Evolutionary conservation across 371 early-diverging fungal species (phyloP), one percentile per base, ranked within the genome.

Genomic region (Mycotypha africana): DNA sequence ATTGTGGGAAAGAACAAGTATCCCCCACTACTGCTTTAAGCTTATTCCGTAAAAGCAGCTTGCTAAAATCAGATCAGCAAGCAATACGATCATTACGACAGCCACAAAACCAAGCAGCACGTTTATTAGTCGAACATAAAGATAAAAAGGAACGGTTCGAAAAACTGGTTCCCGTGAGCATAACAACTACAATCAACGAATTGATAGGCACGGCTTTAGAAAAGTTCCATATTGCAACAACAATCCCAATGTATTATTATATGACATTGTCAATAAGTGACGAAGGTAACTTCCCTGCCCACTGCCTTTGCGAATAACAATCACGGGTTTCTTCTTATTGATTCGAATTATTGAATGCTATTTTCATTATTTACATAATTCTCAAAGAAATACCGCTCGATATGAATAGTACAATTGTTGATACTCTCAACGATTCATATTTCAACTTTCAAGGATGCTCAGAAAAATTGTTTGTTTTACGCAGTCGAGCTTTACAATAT

Each of bases 171-270:
- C 71, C 71, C 1, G 50, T 69, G 8, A 52, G 64, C 0, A 49
- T 62, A 0, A 53, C 38, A 7, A 59, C 52, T 21, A 41, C 47
- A 1, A 62, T 74, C 20, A 47, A 59, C 2, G 75, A 68, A 4
- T 42, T 68, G 20, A 64, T 56, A 4, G 37, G 28, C 3, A 61
- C 56, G 17, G 69, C 71, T 1, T 25, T 70, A 11, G 75, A 74
- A n/a, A 74, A 74, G 16, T 74, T 74, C 31, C 75, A 74, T 42
- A 49, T 74, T 19, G 24, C 35, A 12, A 49, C 51, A 10, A 45
- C 52, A 33, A 53, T 49, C 10, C 17, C 38, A n/a, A 20, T 20
- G 0, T 26, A 20, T 6, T 62, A 53, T 44, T 30, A 32, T 12
- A 47, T 62, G 21, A 26, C 51, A 2, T 28, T 62, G 3, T 58